Conservation (phyloP, 1,139 yeast genomes). For the Scheffersomyces quercinus region DNA sequence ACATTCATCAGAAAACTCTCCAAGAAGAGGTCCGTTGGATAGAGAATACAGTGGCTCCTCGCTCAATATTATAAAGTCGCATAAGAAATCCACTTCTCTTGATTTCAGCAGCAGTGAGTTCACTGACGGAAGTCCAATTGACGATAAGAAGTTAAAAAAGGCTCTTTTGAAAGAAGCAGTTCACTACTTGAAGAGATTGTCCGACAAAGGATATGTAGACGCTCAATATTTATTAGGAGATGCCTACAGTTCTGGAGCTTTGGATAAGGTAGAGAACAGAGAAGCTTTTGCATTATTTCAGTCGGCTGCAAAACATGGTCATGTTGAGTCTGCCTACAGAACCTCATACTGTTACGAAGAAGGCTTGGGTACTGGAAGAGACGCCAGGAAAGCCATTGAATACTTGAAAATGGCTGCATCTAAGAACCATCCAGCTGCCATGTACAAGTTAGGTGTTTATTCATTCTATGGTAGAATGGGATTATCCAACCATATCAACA, state of each 20-base stretch:
- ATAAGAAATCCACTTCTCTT: constrained; percentile 18
- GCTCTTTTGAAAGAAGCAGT: constrained; percentile 76
- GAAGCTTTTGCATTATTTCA: constrained; percentile 79
- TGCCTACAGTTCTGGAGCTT: constrained; percentile 81
- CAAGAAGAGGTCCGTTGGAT: constrained; percentile 20
- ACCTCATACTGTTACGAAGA: constrained; percentile 91
- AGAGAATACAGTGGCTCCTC: constrained; percentile 6
- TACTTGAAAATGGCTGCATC: constrained; percentile 86
- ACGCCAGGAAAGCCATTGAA: constrained; percentile 82
- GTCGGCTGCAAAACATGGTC: constrained; percentile 91
- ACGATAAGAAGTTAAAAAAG: constrained; percentile 37
- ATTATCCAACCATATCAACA: constrained; percentile 60
- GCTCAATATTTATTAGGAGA: constrained; percentile 92
- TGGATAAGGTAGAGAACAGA: constrained; percentile 78
- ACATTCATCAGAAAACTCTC: constrained; percentile 27
- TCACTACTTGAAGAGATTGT: constrained; percentile 64
- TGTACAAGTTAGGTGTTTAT: constrained; percentile 87
- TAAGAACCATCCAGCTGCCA: constrained; percentile 91
- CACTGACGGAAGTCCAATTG: constrained; percentile 9
- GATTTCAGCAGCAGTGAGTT: constrained; percentile 1
- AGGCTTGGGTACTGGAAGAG: constrained; percentile 90
- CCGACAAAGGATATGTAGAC: constrained; percentile 82
- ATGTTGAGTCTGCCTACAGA: constrained; percentile 86
- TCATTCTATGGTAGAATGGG: constrained; percentile 88
- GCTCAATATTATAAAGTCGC: constrained; percentile 12